Percentiles rank a stretch among this genome's conserved stretches.
These are phyloP conservation scores for Biscogniauxia marginata DNA, from an alignment of 2,329 filamentous ascomycete species.

Conservation along the genomic window DNA sequence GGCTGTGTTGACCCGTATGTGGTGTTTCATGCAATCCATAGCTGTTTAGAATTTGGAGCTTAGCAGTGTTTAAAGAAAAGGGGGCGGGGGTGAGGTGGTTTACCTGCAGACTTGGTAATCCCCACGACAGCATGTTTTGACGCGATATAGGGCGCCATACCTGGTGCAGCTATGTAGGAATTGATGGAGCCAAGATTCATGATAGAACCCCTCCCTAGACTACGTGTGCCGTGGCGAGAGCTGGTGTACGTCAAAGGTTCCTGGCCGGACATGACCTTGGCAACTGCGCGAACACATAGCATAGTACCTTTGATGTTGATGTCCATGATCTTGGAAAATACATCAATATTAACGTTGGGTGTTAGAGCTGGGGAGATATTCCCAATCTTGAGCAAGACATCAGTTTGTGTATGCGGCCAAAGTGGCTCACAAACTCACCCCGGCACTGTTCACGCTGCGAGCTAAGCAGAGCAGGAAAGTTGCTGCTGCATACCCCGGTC, in stretches of 20 bases:
- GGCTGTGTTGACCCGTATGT: conserved; percentile 3
- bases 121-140: conserved; percentile 16
- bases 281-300: conserved; percentile 7
- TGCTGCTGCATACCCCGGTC: background rate
- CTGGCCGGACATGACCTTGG: conserved; percentile 7
- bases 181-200: conserved; percentile 12
- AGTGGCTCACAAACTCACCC: background rate
- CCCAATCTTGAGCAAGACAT: background rate
- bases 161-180: conserved; percentile 3
- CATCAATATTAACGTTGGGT: background rate
- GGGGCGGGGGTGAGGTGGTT: background rate
- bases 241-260: conserved; percentile 6
- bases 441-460: conserved; percentile 4
- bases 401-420: no score
- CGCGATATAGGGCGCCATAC: conserved; percentile 8
- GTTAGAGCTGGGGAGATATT: background rate
- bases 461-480: background rate
- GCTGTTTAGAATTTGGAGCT: background rate
- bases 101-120: conserved; percentile 14
- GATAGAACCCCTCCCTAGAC: conserved; percentile 15
- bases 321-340: conserved; percentile 1
- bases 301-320: conserved; percentile 3
- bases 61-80: background rate
- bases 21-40: conserved; percentile 1
- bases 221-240: conserved; percentile 5